Percentiles rank a stretch among this genome's conserved stretches.
Conservation (phyloP, 2,329 filamentous ascomycete genomes). For the Falciphora oryzae region DNA sequence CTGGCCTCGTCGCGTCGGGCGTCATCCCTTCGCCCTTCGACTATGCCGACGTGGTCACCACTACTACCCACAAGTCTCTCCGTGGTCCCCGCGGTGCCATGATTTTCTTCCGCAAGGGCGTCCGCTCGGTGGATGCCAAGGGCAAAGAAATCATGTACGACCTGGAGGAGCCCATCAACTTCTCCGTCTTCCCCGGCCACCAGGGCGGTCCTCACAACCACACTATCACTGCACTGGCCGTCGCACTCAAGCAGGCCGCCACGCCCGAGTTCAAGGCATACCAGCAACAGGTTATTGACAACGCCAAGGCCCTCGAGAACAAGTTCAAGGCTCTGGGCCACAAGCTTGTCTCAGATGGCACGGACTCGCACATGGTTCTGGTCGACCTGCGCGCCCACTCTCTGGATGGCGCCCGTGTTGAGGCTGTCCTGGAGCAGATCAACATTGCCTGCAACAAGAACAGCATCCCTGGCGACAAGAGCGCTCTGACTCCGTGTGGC, state of each 20-base stretch:
- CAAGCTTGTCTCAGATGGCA: constrained; percentile 91
- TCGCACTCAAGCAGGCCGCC: constrained; percentile 91
- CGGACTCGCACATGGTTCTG: constrained; percentile 96
- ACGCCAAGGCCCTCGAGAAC: constrained; percentile 84
- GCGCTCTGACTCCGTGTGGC: constrained; percentile 87
- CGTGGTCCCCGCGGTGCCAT: constrained; percentile 96
- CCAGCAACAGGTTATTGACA: constrained; percentile 86
- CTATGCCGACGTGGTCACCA: constrained; percentile 93
- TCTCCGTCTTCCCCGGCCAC: constrained; percentile 98
- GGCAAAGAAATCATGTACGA: constrained; percentile 89
- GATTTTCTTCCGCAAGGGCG: constrained; percentile 99
- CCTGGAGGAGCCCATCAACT: constrained; percentile 94
- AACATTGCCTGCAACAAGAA: constrained; percentile 99
- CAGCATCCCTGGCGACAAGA: constrained; percentile 95
- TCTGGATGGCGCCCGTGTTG: constrained; percentile 90
- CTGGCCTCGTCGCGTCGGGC: constrained; percentile 84
- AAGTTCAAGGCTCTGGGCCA: constrained; percentile 84
- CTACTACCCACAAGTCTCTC: constrained; percentile 98
- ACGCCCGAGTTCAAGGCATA: constrained; percentile 88
- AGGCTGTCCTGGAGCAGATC: constrained; percentile 93
- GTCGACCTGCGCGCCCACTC: constrained; percentile 82
- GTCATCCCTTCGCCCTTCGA: constrained; percentile 92
- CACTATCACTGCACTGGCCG: constrained; percentile 94
- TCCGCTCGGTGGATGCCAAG: constrained; percentile 85
- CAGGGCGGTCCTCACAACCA: constrained; percentile 99